These are phyloP conservation scores for Berberis vulgaris DNA, from an alignment of 164 flowering plant genomes.

Conservation along the genomic window DNA sequence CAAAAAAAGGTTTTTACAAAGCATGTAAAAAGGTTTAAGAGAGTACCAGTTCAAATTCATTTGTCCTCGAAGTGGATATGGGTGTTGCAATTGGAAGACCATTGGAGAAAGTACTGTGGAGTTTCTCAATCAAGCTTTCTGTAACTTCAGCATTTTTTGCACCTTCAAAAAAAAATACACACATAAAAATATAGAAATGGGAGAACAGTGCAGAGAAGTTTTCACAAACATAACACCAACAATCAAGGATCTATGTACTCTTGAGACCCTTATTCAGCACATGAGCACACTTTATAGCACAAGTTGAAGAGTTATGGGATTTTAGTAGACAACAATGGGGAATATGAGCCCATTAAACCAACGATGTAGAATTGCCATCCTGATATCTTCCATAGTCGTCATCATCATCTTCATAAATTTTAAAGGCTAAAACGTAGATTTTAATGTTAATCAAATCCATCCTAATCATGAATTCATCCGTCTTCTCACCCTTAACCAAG, in stretches of 20 bases:
- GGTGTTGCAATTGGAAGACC: conserved; percentile 62
- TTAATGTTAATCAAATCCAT: no score
- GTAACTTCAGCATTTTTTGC: conserved; percentile 16
- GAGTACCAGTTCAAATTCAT: conserved; percentile 53
- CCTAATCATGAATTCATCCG: no score
- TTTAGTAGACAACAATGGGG: no score
- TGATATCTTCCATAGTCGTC: no score
- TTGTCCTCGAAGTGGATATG: conserved; percentile 37
- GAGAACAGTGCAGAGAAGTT: background rate
- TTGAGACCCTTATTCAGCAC: no score
- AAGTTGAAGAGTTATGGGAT: no score
- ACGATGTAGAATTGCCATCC: no score
- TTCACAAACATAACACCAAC: background rate
- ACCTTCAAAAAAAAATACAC: conserved; percentile 9
- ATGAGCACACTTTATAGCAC: no score
- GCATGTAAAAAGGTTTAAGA: background rate
- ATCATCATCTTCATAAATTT: no score
- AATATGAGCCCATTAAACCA: no score
- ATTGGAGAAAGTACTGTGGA: conserved; percentile 28
- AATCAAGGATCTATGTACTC: background rate
- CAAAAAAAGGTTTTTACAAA: background rate
- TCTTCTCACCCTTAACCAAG: no score
- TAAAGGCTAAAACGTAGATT: no score
- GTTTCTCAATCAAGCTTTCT: conserved; percentile 33
- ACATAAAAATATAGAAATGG: background rate